Evolutionary conservation across 108 stramenopile genomes (phyloP).

Genomic region (Asterionellopsis glacialis): DNA sequence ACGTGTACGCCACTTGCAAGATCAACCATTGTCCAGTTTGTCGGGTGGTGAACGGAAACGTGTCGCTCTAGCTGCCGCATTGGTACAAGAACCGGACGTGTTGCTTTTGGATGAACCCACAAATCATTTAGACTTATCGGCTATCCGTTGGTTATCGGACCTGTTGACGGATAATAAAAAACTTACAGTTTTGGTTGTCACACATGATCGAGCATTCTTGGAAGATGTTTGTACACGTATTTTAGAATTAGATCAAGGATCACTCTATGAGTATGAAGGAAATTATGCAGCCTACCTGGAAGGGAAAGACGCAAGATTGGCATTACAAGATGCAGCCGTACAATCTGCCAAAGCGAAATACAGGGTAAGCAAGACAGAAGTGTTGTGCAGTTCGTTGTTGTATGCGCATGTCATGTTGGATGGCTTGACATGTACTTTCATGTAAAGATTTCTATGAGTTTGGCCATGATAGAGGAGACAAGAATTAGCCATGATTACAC

Average conservation of each 20-base stretch:
- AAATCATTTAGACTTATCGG: slow-evolving; percentile 92
- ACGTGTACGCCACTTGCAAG: slow-evolving; percentile 58
- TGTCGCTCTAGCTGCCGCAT: slow-evolving; percentile 76
- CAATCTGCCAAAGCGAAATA: slow-evolving; percentile 63
- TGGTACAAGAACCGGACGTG: slow-evolving; percentile 79
- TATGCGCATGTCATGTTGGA: too few relatives aligned
- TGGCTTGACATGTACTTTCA: too few relatives aligned
- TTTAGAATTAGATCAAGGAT: slow-evolving; percentile 73
- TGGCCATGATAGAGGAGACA: too few relatives aligned
- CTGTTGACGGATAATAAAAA: slow-evolving; percentile 60
- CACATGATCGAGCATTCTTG: slow-evolving; percentile 95
- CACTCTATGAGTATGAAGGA: slow-evolving; percentile 70
- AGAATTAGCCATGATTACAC: too few relatives aligned
- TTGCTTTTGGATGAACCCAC: slow-evolving; percentile 85
- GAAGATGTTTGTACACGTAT: slow-evolving; percentile 85
- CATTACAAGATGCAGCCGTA: slow-evolving; percentile 61
- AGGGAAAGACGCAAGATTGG: slow-evolving; percentile 69
- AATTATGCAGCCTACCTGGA: slow-evolving; percentile 55
- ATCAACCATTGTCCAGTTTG: slow-evolving; percentile 51
- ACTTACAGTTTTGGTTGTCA: slow-evolving; percentile 90
- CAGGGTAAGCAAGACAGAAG: slow-evolving; percentile 19
- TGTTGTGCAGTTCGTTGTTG: neutral
- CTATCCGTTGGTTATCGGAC: slow-evolving; percentile 92
- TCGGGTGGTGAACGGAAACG: slow-evolving; percentile 82
- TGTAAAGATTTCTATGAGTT: too few relatives aligned